Evolutionary conservation across 441 rosid genomes (phyloP).

Genomic region (Populus hybrid): DNA sequence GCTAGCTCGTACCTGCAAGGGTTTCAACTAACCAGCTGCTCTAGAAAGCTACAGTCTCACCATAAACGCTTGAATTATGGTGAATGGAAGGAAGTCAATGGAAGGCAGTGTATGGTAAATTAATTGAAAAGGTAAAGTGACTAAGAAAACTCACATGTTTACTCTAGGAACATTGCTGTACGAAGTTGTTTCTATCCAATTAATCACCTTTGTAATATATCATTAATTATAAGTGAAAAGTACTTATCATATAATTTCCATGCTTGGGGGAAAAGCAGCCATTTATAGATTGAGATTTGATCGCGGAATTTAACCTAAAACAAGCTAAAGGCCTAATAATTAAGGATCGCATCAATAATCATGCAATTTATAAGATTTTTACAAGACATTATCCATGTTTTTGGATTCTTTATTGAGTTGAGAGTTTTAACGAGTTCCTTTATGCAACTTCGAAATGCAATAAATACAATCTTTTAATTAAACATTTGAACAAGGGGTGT

Average conservation of each 20-base stretch:
- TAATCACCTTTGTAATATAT: neutral
- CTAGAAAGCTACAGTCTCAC: too few relatives aligned
- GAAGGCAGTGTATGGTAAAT: too few relatives aligned
- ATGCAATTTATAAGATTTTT: neutral
- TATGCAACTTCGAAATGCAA: neutral
- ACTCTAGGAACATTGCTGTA: neutral
- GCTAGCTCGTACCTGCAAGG: too few relatives aligned
- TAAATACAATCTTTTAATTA: neutral
- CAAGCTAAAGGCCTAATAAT: neutral
- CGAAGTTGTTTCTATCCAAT: neutral
- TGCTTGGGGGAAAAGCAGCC: neutral
- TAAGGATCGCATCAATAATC: neutral
- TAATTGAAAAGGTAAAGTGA: neutral
- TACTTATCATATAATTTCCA: neutral
- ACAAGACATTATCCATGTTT: neutral
- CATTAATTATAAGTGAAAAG: neutral
- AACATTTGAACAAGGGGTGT: neutral
- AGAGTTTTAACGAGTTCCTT: neutral
- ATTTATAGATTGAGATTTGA: neutral
- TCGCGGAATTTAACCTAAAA: neutral
- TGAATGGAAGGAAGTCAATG: too few relatives aligned
- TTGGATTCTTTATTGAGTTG: neutral
- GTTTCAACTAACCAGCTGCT: too few relatives aligned
- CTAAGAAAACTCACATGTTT: neutral
- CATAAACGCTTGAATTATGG: too few relatives aligned